Percentiles rank a stretch among this genome's conserved stretches.
Conservation (phyloP, 306 rosid species). For the Cucurbita moschata region DNA sequence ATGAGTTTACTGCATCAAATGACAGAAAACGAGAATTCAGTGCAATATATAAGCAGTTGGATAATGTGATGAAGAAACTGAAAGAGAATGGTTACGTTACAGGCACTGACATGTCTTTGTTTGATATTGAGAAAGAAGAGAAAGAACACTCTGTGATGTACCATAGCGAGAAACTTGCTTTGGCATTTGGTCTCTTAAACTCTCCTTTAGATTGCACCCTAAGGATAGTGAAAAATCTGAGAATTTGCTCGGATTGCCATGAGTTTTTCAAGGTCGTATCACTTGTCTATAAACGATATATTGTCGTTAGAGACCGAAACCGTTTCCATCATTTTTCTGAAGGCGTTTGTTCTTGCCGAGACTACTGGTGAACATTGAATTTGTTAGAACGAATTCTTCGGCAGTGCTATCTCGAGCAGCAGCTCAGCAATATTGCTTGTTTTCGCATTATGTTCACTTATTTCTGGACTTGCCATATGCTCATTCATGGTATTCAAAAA, state of each 20-base stretch:
- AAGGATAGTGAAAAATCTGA: slow-evolving; percentile 8
- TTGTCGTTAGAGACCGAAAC: slow-evolving; percentile 6
- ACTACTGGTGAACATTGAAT: not conserved
- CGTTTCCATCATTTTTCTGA: slow-evolving; percentile 8
- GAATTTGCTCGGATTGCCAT: slow-evolving; percentile 10
- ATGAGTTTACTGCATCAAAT: slow-evolving; percentile 5
- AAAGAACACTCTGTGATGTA: slow-evolving; percentile 3
- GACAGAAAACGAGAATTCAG: not conserved
- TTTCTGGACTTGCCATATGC: not conserved
- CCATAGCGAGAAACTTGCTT: slow-evolving; percentile 8
- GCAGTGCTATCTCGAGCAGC: not conserved
- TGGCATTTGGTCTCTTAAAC: slow-evolving; percentile 8
- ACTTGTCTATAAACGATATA: slow-evolving; percentile 4
- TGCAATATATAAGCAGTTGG: slow-evolving; percentile 4
- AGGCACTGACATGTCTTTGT: slow-evolving; percentile 8
- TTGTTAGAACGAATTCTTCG: not conserved
- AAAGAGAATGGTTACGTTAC: not conserved
- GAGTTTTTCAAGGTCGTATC: slow-evolving; percentile 7
- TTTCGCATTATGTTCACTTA: not conserved
- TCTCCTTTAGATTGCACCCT: slow-evolving; percentile 4
- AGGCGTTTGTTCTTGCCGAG: slow-evolving; percentile 5
- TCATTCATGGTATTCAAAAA: not conserved
- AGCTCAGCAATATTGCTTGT: not conserved
- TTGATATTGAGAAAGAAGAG: slow-evolving; percentile 9
- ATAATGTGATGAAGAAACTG: not conserved